Base-by-base conservation (phyloP, 306 rosid genomes). In the Carpinus viminea region DNA sequence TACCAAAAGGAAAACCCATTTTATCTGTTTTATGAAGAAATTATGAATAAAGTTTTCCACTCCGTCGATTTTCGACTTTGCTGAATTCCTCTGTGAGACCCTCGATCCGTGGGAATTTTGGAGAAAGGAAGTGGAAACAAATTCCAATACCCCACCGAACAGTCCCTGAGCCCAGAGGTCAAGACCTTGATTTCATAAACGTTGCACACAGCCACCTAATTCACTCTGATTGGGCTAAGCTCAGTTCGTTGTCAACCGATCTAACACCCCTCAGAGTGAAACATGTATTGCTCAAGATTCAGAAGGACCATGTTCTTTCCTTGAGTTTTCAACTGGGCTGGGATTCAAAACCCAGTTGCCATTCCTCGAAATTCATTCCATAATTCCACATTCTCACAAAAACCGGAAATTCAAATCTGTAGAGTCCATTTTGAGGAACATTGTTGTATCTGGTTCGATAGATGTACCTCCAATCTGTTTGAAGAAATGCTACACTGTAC, bases 151-250 rank as follows among this genome's bases (percentile, higher is more conserved):
- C 97, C 75, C 94, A 90, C 59, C 83, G 87, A 48, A 85, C 90
- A 8, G 81, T 94, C 48, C 93, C 92, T n/a, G n/a, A 85, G 52
- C 87, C 96, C 73, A 82, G 72, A 71, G 97, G 92, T 13, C 92
- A 53, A 81, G 31, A 28, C 31, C 88, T 94, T 56, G 98, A 28
- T 28, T 28, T 28, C 31, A 28, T 28, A 28, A 28, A 28, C 31
- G 31, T 28, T 28, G 31, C 31, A 28, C 31, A 28, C 45, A 41
- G n/a, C n/a, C 45, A 41, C 45, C 61, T 94, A 4, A 90, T 91
- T 73, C 91, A 94, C 77, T 89, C 93, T 1, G 91, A 92, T 20
- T 94, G 98, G 97, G 70, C 81, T 12, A 87, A 90, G 64, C 92
- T 94, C 43, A 73, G 80, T 9, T 83, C 85, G 7, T 55, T 94